Base-by-base conservation (phyloP, 768 basidiomycete genomes). In the Favolaschia claudopus region DNA sequence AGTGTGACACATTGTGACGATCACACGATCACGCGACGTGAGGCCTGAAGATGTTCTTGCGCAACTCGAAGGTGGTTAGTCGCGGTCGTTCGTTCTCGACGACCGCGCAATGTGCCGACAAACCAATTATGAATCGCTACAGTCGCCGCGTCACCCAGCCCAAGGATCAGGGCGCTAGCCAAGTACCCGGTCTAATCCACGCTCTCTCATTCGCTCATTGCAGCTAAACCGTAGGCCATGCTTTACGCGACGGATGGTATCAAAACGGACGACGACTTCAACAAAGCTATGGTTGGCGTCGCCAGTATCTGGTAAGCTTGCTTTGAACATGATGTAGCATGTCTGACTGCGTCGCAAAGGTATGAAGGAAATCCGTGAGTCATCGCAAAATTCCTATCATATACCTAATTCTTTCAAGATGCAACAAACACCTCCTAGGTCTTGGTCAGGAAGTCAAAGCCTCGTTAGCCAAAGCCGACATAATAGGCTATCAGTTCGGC, bases 331-430 rank as follows among this genome's bases (percentile, higher is more conserved):
- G 28, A 13, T 53, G 67, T 61, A 55, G 54, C 51, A 55, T 47
- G 38, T n/a, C 61, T 69, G 62, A 57, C 51, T n/a, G 22, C 53
- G 58, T 20, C 40, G 13, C 60, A 48, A 59, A 98, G 96, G 96
- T 99, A 99, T 69, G 96, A 99, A 73, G 96, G 96, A 37, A 98
- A 97, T 75, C 97, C 97, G 92, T 99, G 74, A 80, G 93, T 79
- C 50, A 49, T 29, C 28, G n/a, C 27, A 20, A 24, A 14, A 38
- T 32, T 12, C 4, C 19, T 28, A 10, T 39, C 24, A n/a, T 58
- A 36, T 28, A 27, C 38, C 54, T 53, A 54, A 22, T 17, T 58
- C 33, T 28, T 60, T 46, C 44, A 70, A 97, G 95, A 80, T 99
- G 97, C 77, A 99, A 99, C 77, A 89, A 86, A 57, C 96, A 99